Conservation (phyloP, 768 basidiomycete genomes). For the Zangia roseola region DNA sequence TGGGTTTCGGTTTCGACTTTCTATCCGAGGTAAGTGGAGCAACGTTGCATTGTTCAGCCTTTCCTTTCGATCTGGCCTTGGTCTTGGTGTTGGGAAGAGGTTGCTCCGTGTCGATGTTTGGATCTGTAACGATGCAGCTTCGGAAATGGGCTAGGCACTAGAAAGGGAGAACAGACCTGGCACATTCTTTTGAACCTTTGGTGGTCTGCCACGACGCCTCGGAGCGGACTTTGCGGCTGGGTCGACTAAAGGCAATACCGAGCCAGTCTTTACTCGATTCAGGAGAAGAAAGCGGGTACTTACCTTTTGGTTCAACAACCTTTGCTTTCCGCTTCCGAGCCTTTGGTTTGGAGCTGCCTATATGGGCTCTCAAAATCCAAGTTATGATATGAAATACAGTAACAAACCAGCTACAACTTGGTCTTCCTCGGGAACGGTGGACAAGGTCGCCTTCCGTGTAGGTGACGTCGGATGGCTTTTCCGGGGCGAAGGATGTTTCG, state of each 20-base stretch:
- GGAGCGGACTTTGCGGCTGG: constrained; percentile 4
- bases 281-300: background rate
- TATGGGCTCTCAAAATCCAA: background rate
- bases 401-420: constrained; percentile 16
- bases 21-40: background rate
- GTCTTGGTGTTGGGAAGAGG: background rate
- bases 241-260: background rate
- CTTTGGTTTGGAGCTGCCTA: constrained; percentile 16
- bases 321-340: constrained; percentile 9
- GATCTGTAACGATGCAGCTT: background rate
- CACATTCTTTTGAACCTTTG: constrained; percentile 13
- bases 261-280: background rate
- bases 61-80: constrained; percentile 9
- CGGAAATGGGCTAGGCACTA: background rate
- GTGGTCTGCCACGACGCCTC: constrained; percentile 14
- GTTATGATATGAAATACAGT: too few relatives aligned
- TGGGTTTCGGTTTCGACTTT: constrained; percentile 4
- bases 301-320: constrained; percentile 3
- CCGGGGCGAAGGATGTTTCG: constrained; percentile 1
- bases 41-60: constrained; percentile 1
- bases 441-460: background rate
- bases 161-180: constrained; percentile 1
- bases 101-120: constrained; percentile 3
- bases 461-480: constrained; percentile 3
- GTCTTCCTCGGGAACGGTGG: background rate